Percentiles rank a stretch among this genome's conserved stretches.
Evolutionary conservation across 768 basidiomycete species (phyloP).

Genomic region (Boletus fagicola): DNA sequence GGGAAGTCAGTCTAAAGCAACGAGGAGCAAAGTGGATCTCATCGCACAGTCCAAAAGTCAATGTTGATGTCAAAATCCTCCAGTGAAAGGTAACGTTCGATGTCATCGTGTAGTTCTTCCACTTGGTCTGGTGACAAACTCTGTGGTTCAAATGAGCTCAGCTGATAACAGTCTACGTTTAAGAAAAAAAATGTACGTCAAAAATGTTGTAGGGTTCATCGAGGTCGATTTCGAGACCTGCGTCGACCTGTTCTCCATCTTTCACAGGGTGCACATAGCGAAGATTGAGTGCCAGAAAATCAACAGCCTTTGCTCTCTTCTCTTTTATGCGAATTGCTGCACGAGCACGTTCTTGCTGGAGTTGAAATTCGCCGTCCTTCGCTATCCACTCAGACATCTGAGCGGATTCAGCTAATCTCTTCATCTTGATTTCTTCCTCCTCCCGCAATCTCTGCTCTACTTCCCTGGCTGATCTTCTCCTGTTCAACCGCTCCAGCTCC

Average conservation of each 20-base stretch:
- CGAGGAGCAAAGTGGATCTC: not conserved
- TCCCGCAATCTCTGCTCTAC: slow-evolving; percentile 84
- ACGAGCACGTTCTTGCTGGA: slow-evolving; percentile 87
- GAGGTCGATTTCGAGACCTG: slow-evolving; percentile 93
- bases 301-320: slow-evolving; percentile 97
- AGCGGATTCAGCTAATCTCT: slow-evolving; percentile 86
- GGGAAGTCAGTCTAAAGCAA: slow-evolving; percentile 4
- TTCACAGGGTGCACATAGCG: slow-evolving; percentile 81
- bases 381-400: slow-evolving; percentile 99
- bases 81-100: slow-evolving; percentile 84
- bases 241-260: slow-evolving; percentile 77
- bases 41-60: slow-evolving; percentile 93
- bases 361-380: slow-evolving; percentile 95
- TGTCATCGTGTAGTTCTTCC: slow-evolving; percentile 91
- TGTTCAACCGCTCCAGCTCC: slow-evolving; percentile 89
- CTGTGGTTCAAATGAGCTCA: slow-evolving; percentile 38
- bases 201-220: slow-evolving; percentile 99
- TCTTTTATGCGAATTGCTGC: slow-evolving; percentile 95
- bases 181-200: slow-evolving; percentile 56
- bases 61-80: slow-evolving; percentile 84
- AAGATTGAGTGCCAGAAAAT: slow-evolving; percentile 94
- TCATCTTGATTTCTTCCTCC: slow-evolving; percentile 89
- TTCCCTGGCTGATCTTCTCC: slow-evolving; percentile 87
- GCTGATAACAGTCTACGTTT: not conserved
- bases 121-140: slow-evolving; percentile 86